A percentile compares a stretch with the other conserved stretches of the same genome.
phyloP scores from a whole-genome alignment of 306 rosid genomes.

The Fagus sylvatica region DNA sequence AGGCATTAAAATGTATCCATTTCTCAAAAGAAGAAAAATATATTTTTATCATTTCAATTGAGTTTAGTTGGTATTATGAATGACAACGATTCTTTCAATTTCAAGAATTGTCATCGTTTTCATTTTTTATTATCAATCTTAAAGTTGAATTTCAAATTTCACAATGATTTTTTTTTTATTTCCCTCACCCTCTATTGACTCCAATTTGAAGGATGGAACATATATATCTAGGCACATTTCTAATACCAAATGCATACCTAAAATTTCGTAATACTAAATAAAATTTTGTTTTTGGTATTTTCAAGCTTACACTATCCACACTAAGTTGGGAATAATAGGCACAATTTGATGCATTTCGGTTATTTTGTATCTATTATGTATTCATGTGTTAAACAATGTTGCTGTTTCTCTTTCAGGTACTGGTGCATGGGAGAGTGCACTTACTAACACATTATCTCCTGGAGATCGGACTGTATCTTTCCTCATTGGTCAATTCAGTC shows the following conservation, averaged over 20 bases:
- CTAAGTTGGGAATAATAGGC: slow-evolving; percentile 5
- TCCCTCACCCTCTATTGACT: neutral
- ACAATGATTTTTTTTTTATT: neutral
- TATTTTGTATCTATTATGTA: neutral
- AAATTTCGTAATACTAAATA: neutral
- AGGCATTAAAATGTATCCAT: neutral
- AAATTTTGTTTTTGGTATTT: neutral
- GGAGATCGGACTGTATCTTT: slow-evolving; percentile 90
- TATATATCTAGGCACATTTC: neutral
- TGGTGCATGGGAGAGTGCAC: slow-evolving; percentile 99
- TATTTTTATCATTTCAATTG: neutral
- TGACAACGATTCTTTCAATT: neutral
- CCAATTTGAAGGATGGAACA: neutral
- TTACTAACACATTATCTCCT: slow-evolving; percentile 93
- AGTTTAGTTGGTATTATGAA: neutral
- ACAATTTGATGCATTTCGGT: neutral
- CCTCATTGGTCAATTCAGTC: slow-evolving; percentile 95
- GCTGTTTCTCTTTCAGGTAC: slow-evolving; percentile 61
- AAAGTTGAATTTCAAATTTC: neutral
- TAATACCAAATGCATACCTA: neutral
- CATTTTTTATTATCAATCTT: neutral
- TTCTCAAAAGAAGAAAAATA: neutral
- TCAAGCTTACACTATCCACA: neutral
- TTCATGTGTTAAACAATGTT: slow-evolving; percentile 16
- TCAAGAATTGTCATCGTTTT: neutral